Base-by-base conservation (phyloP, 179 eudicot species). In the Camellia oleifera region DNA sequence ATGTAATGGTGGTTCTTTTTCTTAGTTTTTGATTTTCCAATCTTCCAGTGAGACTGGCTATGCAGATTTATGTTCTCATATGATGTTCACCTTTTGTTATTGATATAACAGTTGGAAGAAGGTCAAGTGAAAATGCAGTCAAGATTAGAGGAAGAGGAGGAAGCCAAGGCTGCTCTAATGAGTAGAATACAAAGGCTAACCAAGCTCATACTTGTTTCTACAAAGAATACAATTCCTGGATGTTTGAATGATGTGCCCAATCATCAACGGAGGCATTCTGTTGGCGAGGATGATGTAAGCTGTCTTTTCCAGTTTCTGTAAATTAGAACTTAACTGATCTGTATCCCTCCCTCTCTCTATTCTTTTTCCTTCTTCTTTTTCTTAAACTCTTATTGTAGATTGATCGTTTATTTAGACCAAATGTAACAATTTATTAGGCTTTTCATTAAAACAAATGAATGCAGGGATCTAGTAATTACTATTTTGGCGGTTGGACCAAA, bases 51-150 rank as follows among this genome's bases (percentile, higher is more conserved):
- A 11, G 23, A 58, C 42, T 69, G 48, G 4, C 10, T 57, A n/a
- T 9, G 48, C 10, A 9, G 13, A 63, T 53, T 32, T 54, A 15
- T 63, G 64, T 74, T 65, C 77, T 84, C 44, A 5, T 74, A n/a
- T 7, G 8, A 13, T 82, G 13, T 60, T 62, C 8, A 26, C 9
- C 4, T 60, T 82, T 68, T 69, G 52, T 42, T 63, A 10, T 81
- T 75, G 26, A 2, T 81, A 80, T 72, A 46, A 69, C 84, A 97
- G 99, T 86, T 97, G 87, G 98, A 95, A 90, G 98, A 95, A 90
- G 99, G 99, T 57, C 99, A 97, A 83, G 89, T 89, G 76, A 97
- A 95, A 87, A 92, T 97, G 98, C 99, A 91, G 83, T 95, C 97
- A 54, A 86, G 99, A 63, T 82, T 97, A 83, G 99, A 97, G 85